Evolutionary conservation across 805 yeast species (phyloP).

Genomic region (Candida maesae): DNA sequence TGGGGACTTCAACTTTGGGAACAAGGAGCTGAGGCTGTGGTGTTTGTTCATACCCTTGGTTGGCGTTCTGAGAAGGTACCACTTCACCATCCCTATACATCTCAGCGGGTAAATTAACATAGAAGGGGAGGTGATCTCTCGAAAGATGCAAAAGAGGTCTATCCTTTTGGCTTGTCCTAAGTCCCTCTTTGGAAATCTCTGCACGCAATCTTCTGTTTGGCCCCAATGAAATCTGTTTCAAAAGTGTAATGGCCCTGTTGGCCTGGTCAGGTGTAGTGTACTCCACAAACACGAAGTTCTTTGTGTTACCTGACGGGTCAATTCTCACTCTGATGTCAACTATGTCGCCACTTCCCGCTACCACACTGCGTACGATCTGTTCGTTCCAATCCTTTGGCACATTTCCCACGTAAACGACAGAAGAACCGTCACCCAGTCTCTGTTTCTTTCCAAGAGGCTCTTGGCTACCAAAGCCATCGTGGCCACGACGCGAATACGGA

Average conservation of each 20-base stretch:
- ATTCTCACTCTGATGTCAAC: constrained; percentile 51
- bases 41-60: constrained; percentile 1
- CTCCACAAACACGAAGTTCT: constrained; percentile 67
- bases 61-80: background rate
- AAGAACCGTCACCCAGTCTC: constrained; percentile 15
- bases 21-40: constrained; percentile 4
- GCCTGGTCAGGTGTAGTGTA: constrained; percentile 52
- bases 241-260: constrained; percentile 39
- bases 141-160: constrained; percentile 43
- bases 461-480: constrained; percentile 8
- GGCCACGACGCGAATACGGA: constrained; percentile 15
- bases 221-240: constrained; percentile 43
- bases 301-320: constrained; percentile 46
- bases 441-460: constrained; percentile 18
- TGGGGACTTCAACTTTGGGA: constrained; percentile 22
- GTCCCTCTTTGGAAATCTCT: constrained; percentile 60
- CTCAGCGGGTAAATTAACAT: constrained; percentile 50
- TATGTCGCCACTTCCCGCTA: constrained; percentile 70
- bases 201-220: constrained; percentile 45
- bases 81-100: constrained; percentile 12
- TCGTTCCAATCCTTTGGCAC: constrained; percentile 73
- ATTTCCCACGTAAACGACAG: constrained; percentile 56
- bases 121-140: constrained; percentile 47
- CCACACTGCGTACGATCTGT: constrained; percentile 55
- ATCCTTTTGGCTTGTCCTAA: constrained; percentile 32